Base-by-base conservation (phyloP, 2,329 filamentous ascomycete genomes). In the Trichoderma guizhouense region DNA sequence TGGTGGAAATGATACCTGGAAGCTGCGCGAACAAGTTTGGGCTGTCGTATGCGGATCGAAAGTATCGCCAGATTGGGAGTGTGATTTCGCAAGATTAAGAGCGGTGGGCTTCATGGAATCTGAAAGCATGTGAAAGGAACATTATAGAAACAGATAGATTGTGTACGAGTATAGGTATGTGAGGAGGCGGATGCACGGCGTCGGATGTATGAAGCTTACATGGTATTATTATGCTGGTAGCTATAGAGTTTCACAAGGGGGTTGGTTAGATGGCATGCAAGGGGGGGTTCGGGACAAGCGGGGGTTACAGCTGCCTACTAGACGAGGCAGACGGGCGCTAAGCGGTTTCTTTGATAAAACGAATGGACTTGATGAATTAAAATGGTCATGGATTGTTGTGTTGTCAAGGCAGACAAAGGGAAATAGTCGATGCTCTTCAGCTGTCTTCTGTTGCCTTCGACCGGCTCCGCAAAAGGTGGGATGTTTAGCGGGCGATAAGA, bases 21-120 rank as follows among this genome's bases (percentile, higher is more conserved):
- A 75, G 74, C 15, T 76, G 76, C 26, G 76, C 72, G 28, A 78
- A 80, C n/a, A 78, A 78, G 3, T 85, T 86, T 76, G 85, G 83
- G 18, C 77, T 88, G 74, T 78, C 84, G 26, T 87, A 88, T 77
- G 84, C 84, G 61, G 84, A 88, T 78, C 79, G 86, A 70, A 81
- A 76, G 73, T 88, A 87, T 74, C 81, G 86, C 61, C 81, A 81
- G 72, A 75, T 85, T 24, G 84, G 84, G 14, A 76, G 75, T 3
- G 78, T 80, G 11, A 79, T 85, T 64, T 73, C 74, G 32, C 74
- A 74, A 64, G 55, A 61, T 8, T 66, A 72, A 63, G 21, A 3
- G 39, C 8, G 26, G 2, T 26, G 24, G 21, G n/a, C n/a, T 11
- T 21, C 11, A n/a, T 15, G 39, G 28, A 26, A 12, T 14, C n/a